A percentile compares a stretch with the other conserved stretches of the same genome.
phyloP scores from a whole-genome alignment of 441 rosid species.

The Melastoma candidum region DNA sequence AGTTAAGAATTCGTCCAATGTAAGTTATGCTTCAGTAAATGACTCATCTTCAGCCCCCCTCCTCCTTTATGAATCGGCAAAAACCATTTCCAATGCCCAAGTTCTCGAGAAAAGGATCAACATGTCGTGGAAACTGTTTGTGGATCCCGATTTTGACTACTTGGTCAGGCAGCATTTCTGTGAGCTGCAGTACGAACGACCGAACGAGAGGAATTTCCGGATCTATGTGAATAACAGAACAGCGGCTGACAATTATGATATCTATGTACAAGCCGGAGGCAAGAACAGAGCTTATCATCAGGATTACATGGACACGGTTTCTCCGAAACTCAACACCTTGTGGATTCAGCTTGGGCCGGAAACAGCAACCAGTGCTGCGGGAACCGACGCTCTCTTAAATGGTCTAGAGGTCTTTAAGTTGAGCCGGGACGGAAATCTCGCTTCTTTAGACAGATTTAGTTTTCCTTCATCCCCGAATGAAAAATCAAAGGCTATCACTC shows the following conservation, averaged over 20 bases:
- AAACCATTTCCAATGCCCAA: conserved; percentile 61
- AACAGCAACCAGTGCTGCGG: conserved; percentile 58
- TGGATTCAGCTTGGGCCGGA: conserved; percentile 93
- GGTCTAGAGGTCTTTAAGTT: conserved; percentile 93
- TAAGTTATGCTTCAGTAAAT: conserved; percentile 46
- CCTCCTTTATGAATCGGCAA: conserved; percentile 67
- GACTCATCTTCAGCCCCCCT: conserved; percentile 63
- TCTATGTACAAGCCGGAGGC: conserved; percentile 53
- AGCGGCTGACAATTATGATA: conserved; percentile 62
- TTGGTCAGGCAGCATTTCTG: conserved; percentile 75
- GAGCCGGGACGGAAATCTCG: conserved; percentile 66
- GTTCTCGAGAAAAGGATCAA: conserved; percentile 77
- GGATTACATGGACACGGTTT: conserved; percentile 49
- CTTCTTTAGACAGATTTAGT: conserved; percentile 34
- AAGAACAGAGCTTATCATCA: conserved; percentile 65
- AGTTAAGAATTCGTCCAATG: conserved; percentile 39
- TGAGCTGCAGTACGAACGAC: conserved; percentile 53
- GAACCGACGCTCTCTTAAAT: conserved; percentile 69
- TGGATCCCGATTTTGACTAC: conserved; percentile 78
- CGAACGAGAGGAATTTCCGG: conserved; percentile 66
- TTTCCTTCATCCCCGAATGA: conserved; percentile 22
- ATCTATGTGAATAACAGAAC: conserved; percentile 75
- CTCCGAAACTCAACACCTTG: conserved; percentile 26
- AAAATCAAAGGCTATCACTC: conserved; percentile 29
- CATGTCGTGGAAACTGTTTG: conserved; percentile 83